Evolutionary conservation across 495 filamentous ascomycete genomes (phyloP), one percentile per base, ranked within the genome.

Genomic region (Neurospora hispaniola): DNA sequence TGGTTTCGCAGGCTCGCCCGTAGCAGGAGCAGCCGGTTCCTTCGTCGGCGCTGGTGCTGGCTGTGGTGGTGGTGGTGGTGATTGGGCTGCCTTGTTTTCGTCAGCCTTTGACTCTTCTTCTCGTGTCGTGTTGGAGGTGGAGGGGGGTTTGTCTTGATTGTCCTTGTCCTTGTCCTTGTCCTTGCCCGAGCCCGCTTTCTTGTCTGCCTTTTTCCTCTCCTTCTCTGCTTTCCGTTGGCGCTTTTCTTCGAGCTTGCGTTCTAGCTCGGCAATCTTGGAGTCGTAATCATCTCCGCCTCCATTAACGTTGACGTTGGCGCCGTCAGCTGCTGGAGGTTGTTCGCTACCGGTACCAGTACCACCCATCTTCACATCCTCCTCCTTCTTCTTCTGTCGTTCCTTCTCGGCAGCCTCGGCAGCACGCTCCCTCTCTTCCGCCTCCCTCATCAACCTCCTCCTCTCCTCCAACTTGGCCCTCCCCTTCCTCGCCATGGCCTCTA

Each of bases 391-490:
- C 46, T 38, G 72, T 42, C 72, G 42, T 69, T 73, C 70, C 69
- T 77, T 73, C 70, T 70, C 69, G 42, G 77, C 76, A 59, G 48
- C 40, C 40, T 41, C 40, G 9, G 40, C 40, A 11, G 40, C 40
- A 10, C 40, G 9, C 23, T 84, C 84, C 69, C 83, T 77, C 69
- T 77, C 80, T 75, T 84, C 82, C 0, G 84, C 84, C 73, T 84
- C 82, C 69, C 79, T 76, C 76, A 75, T 79, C 71, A 79, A n/a
- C 39, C 79, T 70, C 73, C 74, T 76, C 72, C 78, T 75, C 76
- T 83, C 81, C 71, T 82, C 81, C 70, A 80, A 43, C 71, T 77
- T 80, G 10, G 73, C 75, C 71, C 74, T 69, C 14, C 79, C 79
- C 40, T 74, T 62, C 46, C 73, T 75, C 11, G 72, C 71, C 74